Evolutionary conservation across 352 stramenopile genomes (phyloP).

Genomic region (Phytophthora ramorum): DNA sequence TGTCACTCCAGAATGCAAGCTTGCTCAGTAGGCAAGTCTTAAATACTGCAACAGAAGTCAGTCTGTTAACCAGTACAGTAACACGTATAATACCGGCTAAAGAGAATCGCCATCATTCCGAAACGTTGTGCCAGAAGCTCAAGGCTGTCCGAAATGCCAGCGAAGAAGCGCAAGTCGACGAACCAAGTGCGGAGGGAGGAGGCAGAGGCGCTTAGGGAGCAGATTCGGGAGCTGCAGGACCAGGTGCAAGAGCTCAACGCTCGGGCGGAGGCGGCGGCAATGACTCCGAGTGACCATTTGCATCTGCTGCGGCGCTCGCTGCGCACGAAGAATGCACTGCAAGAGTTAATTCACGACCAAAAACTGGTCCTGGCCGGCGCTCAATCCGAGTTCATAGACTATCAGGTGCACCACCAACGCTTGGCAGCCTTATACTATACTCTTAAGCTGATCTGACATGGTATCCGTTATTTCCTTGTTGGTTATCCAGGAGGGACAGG

Average conservation of each 20-base stretch:
- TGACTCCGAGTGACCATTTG: slow-evolving; percentile 19
- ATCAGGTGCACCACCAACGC: slow-evolving; percentile 12
- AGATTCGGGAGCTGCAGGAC: slow-evolving; percentile 11
- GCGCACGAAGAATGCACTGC: slow-evolving; percentile 16
- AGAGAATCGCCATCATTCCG: not conserved
- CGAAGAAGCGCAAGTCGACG: slow-evolving; percentile 40
- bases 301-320: slow-evolving; percentile 8
- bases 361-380: slow-evolving; percentile 20
- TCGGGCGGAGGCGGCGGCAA: slow-evolving; percentile 2
- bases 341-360: slow-evolving; percentile 13
- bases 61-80: too few species aligned
- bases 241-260: slow-evolving; percentile 11
- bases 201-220: slow-evolving; percentile 11
- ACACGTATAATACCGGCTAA: not conserved
- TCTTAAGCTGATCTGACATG: not conserved
- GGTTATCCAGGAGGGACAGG: slow-evolving; percentile 14
- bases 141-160: not conserved
- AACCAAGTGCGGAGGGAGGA: slow-evolving; percentile 34
- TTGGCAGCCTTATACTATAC: not conserved
- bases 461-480: not conserved
- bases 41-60: too few species aligned
- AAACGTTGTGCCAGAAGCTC: not conserved
- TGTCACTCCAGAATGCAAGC: slow-evolving; percentile 1
- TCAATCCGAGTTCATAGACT: slow-evolving; percentile 18
- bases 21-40: not conserved